phyloP scores from a whole-genome alignment of 352 stramenopile genomes.

The Salisapilia sapeloensis region DNA sequence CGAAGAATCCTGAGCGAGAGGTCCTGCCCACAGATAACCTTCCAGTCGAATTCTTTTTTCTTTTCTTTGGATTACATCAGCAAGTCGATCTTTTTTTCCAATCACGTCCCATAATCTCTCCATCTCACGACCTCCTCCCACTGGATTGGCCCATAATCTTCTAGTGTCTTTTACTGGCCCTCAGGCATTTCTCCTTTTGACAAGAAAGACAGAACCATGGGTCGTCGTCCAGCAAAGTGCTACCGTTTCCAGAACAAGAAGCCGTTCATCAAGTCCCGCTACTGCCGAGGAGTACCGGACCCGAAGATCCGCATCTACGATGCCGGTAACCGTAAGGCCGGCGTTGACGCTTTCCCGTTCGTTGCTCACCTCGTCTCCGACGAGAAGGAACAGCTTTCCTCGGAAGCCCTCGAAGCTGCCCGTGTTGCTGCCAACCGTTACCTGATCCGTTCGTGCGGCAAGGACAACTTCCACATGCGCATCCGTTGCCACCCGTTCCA shows the following conservation, averaged over 20 bases:
- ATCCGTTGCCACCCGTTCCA: slow-evolving; percentile 98
- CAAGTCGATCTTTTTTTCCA: no score
- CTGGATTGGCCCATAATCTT: no score
- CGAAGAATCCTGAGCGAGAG: no score
- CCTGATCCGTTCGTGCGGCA: slow-evolving; percentile 94
- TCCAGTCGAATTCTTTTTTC: no score
- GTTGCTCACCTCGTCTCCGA: slow-evolving; percentile 93
- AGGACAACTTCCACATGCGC: slow-evolving; percentile 99
- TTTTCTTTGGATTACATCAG: no score
- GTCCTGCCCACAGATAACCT: no score
- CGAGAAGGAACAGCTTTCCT: slow-evolving; percentile 91
- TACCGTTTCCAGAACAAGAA: slow-evolving; percentile 99
- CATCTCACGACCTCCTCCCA: no score
- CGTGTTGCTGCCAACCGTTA: slow-evolving; percentile 99
- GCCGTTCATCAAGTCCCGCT: slow-evolving; percentile 99
- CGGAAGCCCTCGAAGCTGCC: slow-evolving; percentile 95
- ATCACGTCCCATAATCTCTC: no score
- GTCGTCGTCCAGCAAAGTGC: slow-evolving; percentile 90
- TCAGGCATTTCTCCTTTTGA: slow-evolving; percentile 15
- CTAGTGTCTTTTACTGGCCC: background rate
- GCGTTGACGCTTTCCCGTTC: slow-evolving; percentile 97
- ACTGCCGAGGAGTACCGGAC: slow-evolving; percentile 97
- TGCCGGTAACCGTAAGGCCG: slow-evolving; percentile 96
- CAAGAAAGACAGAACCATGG: slow-evolving; percentile 15
- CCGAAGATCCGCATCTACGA: slow-evolving; percentile 98